phyloP scores from a whole-genome alignment of 1,284 basidiomycete species.

The Heterobasidion annosum region DNA sequence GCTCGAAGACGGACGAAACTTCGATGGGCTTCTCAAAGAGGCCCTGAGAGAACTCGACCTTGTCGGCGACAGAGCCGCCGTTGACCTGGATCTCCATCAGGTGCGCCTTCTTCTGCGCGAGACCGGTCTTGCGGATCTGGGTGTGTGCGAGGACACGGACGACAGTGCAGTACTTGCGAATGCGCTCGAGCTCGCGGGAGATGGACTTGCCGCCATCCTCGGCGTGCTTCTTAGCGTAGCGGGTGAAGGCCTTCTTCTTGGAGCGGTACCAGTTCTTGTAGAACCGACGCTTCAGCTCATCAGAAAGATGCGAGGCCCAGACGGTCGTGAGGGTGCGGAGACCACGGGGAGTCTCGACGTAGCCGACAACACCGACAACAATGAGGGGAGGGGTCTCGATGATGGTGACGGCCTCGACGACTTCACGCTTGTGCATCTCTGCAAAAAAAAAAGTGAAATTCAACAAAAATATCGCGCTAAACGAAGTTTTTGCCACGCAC shows the following conservation, averaged over 20 bases:
- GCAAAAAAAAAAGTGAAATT: conserved; percentile 5
- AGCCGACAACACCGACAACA: conserved; percentile 97
- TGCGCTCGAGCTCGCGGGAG: conserved; percentile 96
- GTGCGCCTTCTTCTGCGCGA: conserved; percentile 99
- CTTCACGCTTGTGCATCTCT: conserved; percentile 99
- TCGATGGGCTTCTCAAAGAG: conserved; percentile 98
- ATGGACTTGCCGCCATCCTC: conserved; percentile 92
- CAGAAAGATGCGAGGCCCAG: conserved; percentile 80
- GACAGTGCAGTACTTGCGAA: conserved; percentile 99
- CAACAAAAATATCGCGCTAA: conserved; percentile 5
- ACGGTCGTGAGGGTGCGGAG: conserved; percentile 82
- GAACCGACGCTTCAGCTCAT: conserved; percentile 97
- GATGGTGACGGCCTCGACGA: conserved; percentile 96
- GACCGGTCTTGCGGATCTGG: conserved; percentile 96
- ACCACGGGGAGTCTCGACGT: conserved; percentile 99
- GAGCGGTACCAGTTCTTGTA: conserved; percentile 99
- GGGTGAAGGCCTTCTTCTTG: conserved; percentile 99
- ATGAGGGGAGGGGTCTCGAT: conserved; percentile 98
- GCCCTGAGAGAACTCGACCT: conserved; percentile 93
- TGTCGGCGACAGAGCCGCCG: conserved; percentile 94
- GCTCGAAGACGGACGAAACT: conserved; percentile 83
- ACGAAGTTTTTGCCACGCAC: conserved; percentile 37
- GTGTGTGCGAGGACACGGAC: conserved; percentile 99
- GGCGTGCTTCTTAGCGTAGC: conserved; percentile 98
- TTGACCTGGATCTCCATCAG: conserved; percentile 99